A percentile compares a stretch with the other conserved stretches of the same genome.
Conservation (phyloP, 108 stramenopile genomes). For the Thalassiosira profunda region DNA sequence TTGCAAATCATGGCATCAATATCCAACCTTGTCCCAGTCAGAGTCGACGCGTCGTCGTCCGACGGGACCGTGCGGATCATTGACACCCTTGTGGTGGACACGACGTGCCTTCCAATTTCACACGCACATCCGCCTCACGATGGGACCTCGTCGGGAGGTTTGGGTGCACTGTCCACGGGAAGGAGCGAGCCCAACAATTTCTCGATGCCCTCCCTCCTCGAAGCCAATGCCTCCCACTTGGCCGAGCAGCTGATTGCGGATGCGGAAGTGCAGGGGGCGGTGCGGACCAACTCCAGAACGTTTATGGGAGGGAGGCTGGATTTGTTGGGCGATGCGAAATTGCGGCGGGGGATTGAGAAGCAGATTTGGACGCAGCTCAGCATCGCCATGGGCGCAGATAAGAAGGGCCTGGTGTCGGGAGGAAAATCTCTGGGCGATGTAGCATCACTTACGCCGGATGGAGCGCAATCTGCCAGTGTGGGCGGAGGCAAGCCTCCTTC, state of each 20-base stretch:
- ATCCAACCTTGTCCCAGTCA: slow-evolving; percentile 44
- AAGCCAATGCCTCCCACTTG: slow-evolving; percentile 60
- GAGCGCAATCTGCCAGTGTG: neutral
- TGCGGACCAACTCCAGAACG: slow-evolving; percentile 61
- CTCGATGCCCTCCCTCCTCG: slow-evolving; percentile 37
- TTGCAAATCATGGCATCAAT: slow-evolving; percentile 26
- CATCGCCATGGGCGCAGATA: slow-evolving; percentile 26
- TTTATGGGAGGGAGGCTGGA: slow-evolving; percentile 73
- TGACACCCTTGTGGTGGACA: slow-evolving; percentile 70
- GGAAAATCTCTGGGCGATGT: neutral
- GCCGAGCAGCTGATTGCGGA: slow-evolving; percentile 69
- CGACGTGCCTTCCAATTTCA: slow-evolving; percentile 70
- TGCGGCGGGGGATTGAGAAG: slow-evolving; percentile 41
- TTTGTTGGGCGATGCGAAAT: slow-evolving; percentile 52
- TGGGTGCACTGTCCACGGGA: neutral
- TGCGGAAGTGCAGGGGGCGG: slow-evolving; percentile 75
- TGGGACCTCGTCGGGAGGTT: neutral
- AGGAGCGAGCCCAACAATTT: neutral
- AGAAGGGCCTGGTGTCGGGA: slow-evolving; percentile 8
- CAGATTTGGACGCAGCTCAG: slow-evolving; percentile 64
- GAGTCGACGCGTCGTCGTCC: slow-evolving; percentile 36
- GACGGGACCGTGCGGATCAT: slow-evolving; percentile 56
- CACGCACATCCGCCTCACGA: slow-evolving; percentile 35
- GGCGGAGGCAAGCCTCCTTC: neutral
- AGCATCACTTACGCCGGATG: neutral